phyloP scores from a whole-genome alignment of 1,139 yeast species.

The Taphrina communis region DNA sequence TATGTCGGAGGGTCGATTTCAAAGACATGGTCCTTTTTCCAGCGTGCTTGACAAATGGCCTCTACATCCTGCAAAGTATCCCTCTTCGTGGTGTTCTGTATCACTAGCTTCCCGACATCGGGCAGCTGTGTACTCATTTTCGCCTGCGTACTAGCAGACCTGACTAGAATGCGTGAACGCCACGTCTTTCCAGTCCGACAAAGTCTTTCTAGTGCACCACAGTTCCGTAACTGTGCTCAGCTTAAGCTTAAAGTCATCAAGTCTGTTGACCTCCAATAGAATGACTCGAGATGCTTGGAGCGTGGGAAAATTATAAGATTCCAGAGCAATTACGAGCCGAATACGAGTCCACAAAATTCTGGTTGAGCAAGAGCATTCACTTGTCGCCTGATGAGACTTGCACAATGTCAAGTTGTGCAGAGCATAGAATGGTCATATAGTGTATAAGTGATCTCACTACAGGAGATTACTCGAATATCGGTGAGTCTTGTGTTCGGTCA shows the following conservation, averaged over 20 bases:
- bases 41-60: slow-evolving; percentile 80
- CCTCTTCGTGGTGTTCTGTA: slow-evolving; percentile 56
- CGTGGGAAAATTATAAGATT: slow-evolving; percentile 7
- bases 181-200: slow-evolving; percentile 5
- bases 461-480: background rate
- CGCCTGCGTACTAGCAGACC: slow-evolving; percentile 3
- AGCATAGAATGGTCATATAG: too few relatives aligned
- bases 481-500: background rate
- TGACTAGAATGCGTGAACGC: slow-evolving; percentile 3
- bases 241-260: background rate
- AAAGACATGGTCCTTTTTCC: slow-evolving; percentile 85
- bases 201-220: background rate
- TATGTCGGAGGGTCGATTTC: slow-evolving; percentile 86
- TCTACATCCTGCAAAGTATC: slow-evolving; percentile 90
- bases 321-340: slow-evolving; percentile 7
- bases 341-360: slow-evolving; percentile 12
- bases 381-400: too few relatives aligned
- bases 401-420: too few relatives aligned
- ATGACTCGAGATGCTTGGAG: slow-evolving; percentile 2
- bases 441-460: too few relatives aligned
- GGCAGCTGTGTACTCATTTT: slow-evolving; percentile 36
- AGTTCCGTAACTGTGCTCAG: background rate
- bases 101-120: slow-evolving; percentile 34
- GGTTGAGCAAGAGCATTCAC: background rate
- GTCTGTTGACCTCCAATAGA: background rate